phyloP scores from a whole-genome alignment of 2,329 filamentous ascomycete species.

The Scedosporium boydii region DNA sequence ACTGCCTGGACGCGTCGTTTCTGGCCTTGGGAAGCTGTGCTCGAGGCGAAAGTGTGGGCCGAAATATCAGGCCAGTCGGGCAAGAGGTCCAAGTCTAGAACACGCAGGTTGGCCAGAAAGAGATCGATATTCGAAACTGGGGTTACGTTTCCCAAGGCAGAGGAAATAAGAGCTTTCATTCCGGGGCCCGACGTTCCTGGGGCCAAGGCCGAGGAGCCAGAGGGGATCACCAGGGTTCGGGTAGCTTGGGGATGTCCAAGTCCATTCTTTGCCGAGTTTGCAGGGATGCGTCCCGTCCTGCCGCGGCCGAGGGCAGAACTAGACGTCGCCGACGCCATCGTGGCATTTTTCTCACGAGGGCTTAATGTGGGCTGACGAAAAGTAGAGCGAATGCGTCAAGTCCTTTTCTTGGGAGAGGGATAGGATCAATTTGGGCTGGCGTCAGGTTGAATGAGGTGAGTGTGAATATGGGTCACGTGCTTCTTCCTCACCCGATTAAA shows the following conservation, averaged over 20 bases:
- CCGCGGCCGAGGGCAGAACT: not conserved
- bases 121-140: slow-evolving; percentile 42
- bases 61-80: slow-evolving; percentile 76
- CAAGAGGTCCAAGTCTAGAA: slow-evolving; percentile 68
- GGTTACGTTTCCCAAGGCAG: not conserved
- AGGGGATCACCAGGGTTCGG: not conserved
- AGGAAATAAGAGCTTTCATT: not conserved
- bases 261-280: not conserved
- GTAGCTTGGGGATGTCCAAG: not conserved
- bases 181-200: not conserved
- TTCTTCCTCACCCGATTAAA: too few relatives aligned
- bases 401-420: not conserved
- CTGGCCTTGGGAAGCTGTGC: slow-evolving; percentile 54
- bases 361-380: not conserved
- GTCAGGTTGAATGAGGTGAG: not conserved
- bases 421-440: not conserved
- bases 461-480: too few relatives aligned
- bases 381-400: not conserved
- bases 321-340: not conserved
- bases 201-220: not conserved
- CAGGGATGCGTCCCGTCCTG: not conserved
- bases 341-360: not conserved
- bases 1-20: slow-evolving; percentile 73
- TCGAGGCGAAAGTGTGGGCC: slow-evolving; percentile 57
- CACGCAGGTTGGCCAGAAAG: slow-evolving; percentile 74